Percentiles rank a stretch among this genome's conserved stretches.
phyloP scores from a whole-genome alignment of 73 alveolate genomes.

The Paramecium pentaurelia region DNA sequence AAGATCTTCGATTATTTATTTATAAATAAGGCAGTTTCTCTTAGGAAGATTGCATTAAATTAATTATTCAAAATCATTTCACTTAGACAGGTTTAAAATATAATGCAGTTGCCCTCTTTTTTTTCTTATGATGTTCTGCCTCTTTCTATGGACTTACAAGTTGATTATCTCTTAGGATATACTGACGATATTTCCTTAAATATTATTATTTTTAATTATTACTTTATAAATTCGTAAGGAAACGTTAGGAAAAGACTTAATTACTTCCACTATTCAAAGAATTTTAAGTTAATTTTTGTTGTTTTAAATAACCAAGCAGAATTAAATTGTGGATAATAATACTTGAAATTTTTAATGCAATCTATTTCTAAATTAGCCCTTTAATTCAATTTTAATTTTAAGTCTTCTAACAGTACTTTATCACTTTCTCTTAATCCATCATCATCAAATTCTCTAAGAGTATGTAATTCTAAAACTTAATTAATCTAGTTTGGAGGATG shows the following conservation, averaged over 20 bases:
- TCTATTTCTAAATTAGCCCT: neutral
- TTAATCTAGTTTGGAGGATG: neutral
- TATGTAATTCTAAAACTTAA: neutral
- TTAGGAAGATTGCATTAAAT: neutral
- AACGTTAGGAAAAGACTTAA: neutral
- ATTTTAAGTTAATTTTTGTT: neutral
- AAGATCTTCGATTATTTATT: neutral
- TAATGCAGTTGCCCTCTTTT: neutral
- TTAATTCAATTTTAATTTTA: neutral
- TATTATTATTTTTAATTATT: neutral
- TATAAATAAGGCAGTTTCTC: neutral
- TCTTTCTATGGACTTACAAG: neutral
- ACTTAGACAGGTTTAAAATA: neutral
- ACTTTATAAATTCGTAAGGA: slow-evolving; percentile 15
- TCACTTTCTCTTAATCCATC: neutral
- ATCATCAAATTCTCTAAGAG: neutral
- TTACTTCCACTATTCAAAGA: neutral
- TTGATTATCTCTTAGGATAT: neutral
- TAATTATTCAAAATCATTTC: neutral
- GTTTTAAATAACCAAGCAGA: neutral
- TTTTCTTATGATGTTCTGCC: neutral
- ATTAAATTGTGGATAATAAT: slow-evolving; percentile 23
- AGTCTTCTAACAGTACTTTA: neutral
- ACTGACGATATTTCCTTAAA: neutral
- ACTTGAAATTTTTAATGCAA: neutral